These are phyloP conservation scores for Pleurotus citrinopileatus DNA, from an alignment of 768 basidiomycete genomes.

Conservation along the genomic window DNA sequence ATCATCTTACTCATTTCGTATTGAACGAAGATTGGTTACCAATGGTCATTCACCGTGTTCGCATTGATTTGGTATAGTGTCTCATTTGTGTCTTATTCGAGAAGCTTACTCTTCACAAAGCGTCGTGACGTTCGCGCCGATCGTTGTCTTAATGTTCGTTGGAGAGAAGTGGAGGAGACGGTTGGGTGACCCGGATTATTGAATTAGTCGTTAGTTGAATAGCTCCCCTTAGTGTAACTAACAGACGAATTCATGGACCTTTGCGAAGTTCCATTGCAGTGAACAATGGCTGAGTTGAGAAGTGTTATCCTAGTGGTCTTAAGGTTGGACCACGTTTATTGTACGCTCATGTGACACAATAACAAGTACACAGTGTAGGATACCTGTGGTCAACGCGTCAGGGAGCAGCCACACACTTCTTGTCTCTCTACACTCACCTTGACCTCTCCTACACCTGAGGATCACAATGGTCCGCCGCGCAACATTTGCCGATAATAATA, in stretches of 20 bases:
- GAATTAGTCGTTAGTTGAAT: neutral
- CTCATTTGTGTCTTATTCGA: too few species aligned
- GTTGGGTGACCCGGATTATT: slow-evolving; percentile 13
- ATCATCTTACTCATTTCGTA: too few species aligned
- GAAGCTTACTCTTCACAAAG: slow-evolving; percentile 15
- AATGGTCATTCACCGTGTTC: slow-evolving; percentile 37
- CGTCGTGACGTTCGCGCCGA: slow-evolving; percentile 30
- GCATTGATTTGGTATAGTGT: slow-evolving; percentile 27
- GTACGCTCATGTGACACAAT: neutral
- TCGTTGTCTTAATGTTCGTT: slow-evolving; percentile 30
- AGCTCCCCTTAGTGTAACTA: neutral
- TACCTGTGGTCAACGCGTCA: too few species aligned
- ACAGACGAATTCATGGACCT: neutral
- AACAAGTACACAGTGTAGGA: too few species aligned
- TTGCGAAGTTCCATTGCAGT: too few species aligned
- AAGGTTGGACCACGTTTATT: neutral
- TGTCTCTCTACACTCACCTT: too few species aligned
- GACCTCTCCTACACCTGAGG: too few species aligned
- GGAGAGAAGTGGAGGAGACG: slow-evolving; percentile 30
- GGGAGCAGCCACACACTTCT: too few species aligned
- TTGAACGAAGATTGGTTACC: slow-evolving; percentile 36
- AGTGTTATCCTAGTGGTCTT: neutral
- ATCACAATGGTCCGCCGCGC: too few species aligned
- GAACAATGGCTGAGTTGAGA: too few species aligned
- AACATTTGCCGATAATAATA: too few species aligned